Evolutionary conservation across 768 basidiomycete genomes (phyloP).

Genomic region (Tylopilus felleus): DNA sequence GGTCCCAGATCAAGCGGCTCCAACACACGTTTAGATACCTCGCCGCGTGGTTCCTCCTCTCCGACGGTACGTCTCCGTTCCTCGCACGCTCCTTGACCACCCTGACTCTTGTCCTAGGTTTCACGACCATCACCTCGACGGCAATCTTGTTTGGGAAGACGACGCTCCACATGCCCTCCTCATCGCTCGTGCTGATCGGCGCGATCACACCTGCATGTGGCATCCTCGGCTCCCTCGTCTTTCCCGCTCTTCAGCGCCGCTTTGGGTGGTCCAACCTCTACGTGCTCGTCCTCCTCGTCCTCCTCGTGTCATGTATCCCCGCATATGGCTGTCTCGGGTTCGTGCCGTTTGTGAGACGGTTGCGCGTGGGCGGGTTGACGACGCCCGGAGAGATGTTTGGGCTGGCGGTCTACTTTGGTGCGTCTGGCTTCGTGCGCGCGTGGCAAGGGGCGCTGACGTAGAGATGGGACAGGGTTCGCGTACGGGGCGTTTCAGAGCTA

Average conservation of each 20-base stretch:
- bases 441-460: not conserved
- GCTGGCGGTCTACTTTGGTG: constrained; percentile 80
- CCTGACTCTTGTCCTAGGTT: constrained; percentile 40
- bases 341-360: constrained; percentile 47
- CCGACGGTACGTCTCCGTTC: constrained; percentile 62
- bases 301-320: constrained; percentile 64
- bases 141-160: constrained; percentile 94
- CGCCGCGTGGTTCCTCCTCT: constrained; percentile 91
- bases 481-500: constrained; percentile 93
- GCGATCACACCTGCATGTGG: constrained; percentile 75
- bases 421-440: not conserved
- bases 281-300: constrained; percentile 64
- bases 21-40: constrained; percentile 87
- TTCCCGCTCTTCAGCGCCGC: constrained; percentile 69
- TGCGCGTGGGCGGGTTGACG: constrained; percentile 67
- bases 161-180: constrained; percentile 72
- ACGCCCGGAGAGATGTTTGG: constrained; percentile 83
- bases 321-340: constrained; percentile 85
- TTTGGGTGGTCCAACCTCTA: constrained; percentile 63
- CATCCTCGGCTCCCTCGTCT: constrained; percentile 79
- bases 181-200: constrained; percentile 76
- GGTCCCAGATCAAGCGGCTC: constrained; percentile 68
- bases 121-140: constrained; percentile 89
- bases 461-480: constrained; percentile 46
- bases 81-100: not conserved